phyloP scores from a whole-genome alignment of 2,329 filamentous ascomycete species.

The Exophiala oligosperma region DNA sequence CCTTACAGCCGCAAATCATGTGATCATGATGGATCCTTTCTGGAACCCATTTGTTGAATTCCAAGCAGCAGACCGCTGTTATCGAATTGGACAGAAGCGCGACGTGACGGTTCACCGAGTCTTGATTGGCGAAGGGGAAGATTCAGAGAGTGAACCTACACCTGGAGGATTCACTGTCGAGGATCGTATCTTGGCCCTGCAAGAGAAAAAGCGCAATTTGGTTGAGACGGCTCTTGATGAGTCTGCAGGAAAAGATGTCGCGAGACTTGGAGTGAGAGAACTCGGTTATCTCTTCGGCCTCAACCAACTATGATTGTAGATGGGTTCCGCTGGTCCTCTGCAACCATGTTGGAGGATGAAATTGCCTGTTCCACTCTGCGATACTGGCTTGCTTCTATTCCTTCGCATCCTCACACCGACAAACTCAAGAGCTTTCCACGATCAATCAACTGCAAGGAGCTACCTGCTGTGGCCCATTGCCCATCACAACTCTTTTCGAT shows the following conservation, averaged over 20 bases:
- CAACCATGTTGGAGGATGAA: not conserved
- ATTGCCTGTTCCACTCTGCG: not conserved
- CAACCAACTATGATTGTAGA: conserved; percentile 10
- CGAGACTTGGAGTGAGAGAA: conserved; percentile 65
- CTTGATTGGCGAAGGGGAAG: conserved; percentile 57
- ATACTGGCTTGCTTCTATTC: not conserved
- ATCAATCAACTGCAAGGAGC: too few species aligned
- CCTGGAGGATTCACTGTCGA: conserved; percentile 64
- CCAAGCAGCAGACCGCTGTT: conserved; percentile 85
- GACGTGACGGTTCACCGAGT: conserved; percentile 79
- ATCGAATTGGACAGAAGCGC: conserved; percentile 78
- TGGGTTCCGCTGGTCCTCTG: too few species aligned
- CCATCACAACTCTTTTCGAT: too few species aligned
- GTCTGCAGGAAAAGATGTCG: conserved; percentile 64
- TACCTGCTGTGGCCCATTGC: too few species aligned
- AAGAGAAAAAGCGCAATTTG: conserved; percentile 74
- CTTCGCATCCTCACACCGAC: too few species aligned
- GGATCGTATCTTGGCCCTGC: conserved; percentile 77
- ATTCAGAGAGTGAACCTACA: not conserved
- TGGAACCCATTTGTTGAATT: conserved; percentile 86
- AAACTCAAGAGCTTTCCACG: too few species aligned
- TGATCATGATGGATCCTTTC: conserved; percentile 89
- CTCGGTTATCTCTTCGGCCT: conserved; percentile 67
- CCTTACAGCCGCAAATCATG: conserved; percentile 75
- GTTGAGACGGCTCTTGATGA: conserved; percentile 81